Base-by-base conservation (phyloP, 148 eudicot species). In the Rhododendron williamsianum region DNA sequence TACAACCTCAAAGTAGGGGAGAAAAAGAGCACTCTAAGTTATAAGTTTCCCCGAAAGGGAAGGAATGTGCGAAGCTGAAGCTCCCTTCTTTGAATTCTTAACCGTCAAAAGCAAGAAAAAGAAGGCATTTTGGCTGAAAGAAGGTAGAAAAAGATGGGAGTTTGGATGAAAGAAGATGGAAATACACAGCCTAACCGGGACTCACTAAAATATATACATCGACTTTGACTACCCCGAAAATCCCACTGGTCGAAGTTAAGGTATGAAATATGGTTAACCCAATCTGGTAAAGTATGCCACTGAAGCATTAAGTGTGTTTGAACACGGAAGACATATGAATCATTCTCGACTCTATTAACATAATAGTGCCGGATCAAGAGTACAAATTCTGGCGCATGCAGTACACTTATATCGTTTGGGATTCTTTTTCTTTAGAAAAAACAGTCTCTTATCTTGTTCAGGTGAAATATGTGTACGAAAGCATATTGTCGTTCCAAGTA, bases 21-120 rank as follows among this genome's bases (percentile, higher is more conserved):
- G 76, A 71, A 71, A 71, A 71, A 12, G 36, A 30, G 76, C 76
- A 71, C 13, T 27, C 2, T 30, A 71, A 36, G 10, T 18, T 36
- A 36, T 35, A 19, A 30, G 16, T 80, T 80, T 80, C 38, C 16
- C 45, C 3, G 5, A 36, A 21, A 30, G 67, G n/a, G 67, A 82
- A 41, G 56, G 54, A 82, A 82, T 27, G 56, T 45, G 76, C 77
- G 65, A 82, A 82, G 48, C 84, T 82, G 25, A 82, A 82, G 74
- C 36, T 82, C 84, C n/a, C 38, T 82, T 41, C 76, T 65, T 63
- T 43, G 52, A 30, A 63, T 63, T 82, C 49, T 58, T 38, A 16
- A 65, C 18, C 60, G 73, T 60, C 25, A 3, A 65, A 65, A 65
- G 33, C 13, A 65, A 65, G 72, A 65, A 65, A 60, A n/a, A 65